Conservation (phyloP, 208 protist species). For the Crithidia acanthocephali region DNA sequence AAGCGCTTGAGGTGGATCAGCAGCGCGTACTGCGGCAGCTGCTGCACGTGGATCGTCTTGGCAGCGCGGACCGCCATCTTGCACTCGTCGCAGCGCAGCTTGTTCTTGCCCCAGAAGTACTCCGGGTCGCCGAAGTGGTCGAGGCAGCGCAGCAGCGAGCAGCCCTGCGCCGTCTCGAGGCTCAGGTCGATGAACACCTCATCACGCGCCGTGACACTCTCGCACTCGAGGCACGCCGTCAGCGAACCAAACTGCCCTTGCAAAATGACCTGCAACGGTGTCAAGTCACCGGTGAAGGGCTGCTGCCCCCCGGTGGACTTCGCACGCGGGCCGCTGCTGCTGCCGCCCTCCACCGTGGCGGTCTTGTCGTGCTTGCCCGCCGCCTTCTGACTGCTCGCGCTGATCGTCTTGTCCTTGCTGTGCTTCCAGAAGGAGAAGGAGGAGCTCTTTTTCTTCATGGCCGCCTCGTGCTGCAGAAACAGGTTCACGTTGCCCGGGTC, state of each 20-base stretch:
- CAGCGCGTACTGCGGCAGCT: constrained; percentile 85
- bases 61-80: constrained; percentile 62
- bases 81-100: constrained; percentile 86
- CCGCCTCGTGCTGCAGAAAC: constrained; percentile 45
- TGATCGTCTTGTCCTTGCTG: constrained; percentile 33
- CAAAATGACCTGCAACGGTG: constrained; percentile 77
- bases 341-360: neutral
- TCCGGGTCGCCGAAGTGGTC: constrained; percentile 77
- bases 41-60: constrained; percentile 84
- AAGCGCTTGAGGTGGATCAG: constrained; percentile 94
- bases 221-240: constrained; percentile 81
- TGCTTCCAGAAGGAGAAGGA: constrained; percentile 52
- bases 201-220: constrained; percentile 50
- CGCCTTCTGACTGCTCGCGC: constrained; percentile 19
- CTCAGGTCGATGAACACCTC: constrained; percentile 90
- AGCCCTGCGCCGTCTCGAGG: constrained; percentile 77
- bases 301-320: neutral
- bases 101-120: constrained; percentile 83
- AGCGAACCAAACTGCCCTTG: constrained; percentile 77
- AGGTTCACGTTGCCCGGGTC: constrained; percentile 63
- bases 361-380: constrained; percentile 15
- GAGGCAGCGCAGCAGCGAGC: constrained; percentile 82
- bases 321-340: neutral
- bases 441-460: constrained; percentile 45
- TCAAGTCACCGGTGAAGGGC: constrained; percentile 26